Conservation (phyloP, 768 basidiomycete genomes). For the Lanmaoa rubissima region DNA sequence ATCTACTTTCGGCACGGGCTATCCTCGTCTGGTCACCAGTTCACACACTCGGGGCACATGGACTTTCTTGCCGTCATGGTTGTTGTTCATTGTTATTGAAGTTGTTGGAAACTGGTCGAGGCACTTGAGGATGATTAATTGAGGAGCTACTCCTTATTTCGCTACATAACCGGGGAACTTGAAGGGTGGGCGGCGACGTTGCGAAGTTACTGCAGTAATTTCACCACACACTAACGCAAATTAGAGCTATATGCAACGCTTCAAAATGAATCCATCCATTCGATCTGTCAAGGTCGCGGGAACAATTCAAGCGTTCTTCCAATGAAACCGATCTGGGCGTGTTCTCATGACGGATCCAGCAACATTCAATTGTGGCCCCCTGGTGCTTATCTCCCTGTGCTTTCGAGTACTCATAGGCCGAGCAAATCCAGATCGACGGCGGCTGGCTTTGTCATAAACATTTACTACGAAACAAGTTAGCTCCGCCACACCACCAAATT, state of each 20-base stretch:
- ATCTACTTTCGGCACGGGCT: no score
- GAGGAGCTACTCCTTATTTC: background rate
- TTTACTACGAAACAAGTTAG: background rate
- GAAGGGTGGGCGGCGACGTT: background rate
- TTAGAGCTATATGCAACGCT: slow-evolving; percentile 1
- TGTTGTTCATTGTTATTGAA: no score
- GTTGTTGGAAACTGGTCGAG: no score
- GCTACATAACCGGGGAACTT: background rate
- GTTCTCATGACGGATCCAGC: slow-evolving; percentile 14
- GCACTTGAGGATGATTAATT: no score
- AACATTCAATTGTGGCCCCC: background rate
- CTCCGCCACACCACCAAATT: slow-evolving; percentile 3
- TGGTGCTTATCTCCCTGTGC: background rate
- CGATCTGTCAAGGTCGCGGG: background rate
- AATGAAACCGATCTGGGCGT: background rate
- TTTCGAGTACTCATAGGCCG: background rate
- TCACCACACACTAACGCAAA: background rate
- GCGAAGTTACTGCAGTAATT: slow-evolving; percentile 1
- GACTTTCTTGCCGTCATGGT: no score
- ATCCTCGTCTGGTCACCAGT: no score
- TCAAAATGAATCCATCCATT: background rate
- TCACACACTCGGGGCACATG: no score
- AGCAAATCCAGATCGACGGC: no score
- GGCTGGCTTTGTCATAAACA: background rate
- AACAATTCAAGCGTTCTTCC: slow-evolving; percentile 1